Evolutionary conservation across 306 rosid species (phyloP), one percentile per base, ranked within the genome.

Genomic region (Pueraria montana): DNA sequence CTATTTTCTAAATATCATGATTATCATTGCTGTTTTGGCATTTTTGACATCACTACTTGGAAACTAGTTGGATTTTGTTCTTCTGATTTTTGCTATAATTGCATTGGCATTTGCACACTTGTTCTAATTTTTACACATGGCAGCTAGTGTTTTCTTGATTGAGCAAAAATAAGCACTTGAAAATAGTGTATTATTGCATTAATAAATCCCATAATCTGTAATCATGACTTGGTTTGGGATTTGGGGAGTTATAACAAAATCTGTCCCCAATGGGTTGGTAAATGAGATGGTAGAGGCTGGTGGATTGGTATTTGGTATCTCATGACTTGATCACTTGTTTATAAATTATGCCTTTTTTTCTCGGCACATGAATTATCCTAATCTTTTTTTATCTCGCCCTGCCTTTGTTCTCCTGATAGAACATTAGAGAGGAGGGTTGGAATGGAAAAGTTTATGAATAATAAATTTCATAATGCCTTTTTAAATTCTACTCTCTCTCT

Each of bases 1-100:
- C 87, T 92, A 87, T 89, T 94, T 96, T 74, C 95, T 90, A 11
- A 91, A 96, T 79, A 90, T 90, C 85, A 92, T 92, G 4, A 78
- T 92, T 76, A 87, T 89, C 80, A 62, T 94, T 80, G 92, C 88
- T 78, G 95, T 88, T 86, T 87, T 94, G 96, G 95, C 95, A 78
- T 0, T 94, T 79, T 96, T 92, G 89, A 87, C 97, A 80, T 92
- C 94, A 48, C 83, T 92, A 17, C 52, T 96, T 79, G 99, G 93
- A 86, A 90, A 89, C 89, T 94, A 88, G 84, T 69, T 75, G 74
- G 42, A 46, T 53, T 71, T 43, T 75, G 74, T 63, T 46, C 38
- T 24, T 59, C 43, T 30, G 69, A 83, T 49, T 45, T 78, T 74
- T 81, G 42, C 42, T 62, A 78, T 63, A 68, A 75, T 62, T 70